A percentile compares a stretch with the other conserved stretches of the same genome.
Conservation (phyloP, 31 red algal species). For the Porphyra umbilicalis region DNA sequence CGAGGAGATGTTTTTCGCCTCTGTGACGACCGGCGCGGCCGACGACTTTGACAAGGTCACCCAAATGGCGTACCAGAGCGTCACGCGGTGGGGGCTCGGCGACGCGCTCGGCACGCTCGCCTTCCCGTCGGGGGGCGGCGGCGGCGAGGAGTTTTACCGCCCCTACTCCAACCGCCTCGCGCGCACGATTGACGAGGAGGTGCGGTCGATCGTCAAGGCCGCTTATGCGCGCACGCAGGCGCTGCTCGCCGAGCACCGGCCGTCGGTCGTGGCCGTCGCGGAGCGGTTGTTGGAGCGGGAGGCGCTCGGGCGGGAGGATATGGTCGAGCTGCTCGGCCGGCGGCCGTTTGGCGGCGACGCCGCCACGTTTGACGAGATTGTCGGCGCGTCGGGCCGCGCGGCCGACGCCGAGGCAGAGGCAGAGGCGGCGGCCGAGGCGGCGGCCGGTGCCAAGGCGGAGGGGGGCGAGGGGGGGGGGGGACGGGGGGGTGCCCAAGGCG, state of each 20-base stretch:
- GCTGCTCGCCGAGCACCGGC: constrained; percentile 56
- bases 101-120: constrained; percentile 58
- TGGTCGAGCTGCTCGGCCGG: constrained; percentile 77
- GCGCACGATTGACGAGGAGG: constrained; percentile 81
- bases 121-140: constrained; percentile 30
- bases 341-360: constrained; percentile 65
- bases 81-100: constrained; percentile 78
- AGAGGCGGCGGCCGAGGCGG: too few relatives aligned
- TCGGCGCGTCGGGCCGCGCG: constrained; percentile 26
- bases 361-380: constrained; percentile 59
- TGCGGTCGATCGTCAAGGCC: constrained; percentile 50
- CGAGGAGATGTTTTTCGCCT: constrained; percentile 84
- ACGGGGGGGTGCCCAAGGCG: too few relatives aligned
- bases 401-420: background rate
- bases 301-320: constrained; percentile 69
- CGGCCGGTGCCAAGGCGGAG: too few relatives aligned
- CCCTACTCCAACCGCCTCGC: constrained; percentile 83
- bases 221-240: constrained; percentile 60
- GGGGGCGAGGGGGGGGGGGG: too few relatives aligned
- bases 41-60: constrained; percentile 95
- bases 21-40: constrained; percentile 79
- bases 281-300: constrained; percentile 65
- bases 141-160: constrained; percentile 59
- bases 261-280: constrained; percentile 63
- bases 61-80: constrained; percentile 77